Evolutionary conservation across 345 rosid genomes (phyloP).

Genomic region (Reutealis trisperma): DNA sequence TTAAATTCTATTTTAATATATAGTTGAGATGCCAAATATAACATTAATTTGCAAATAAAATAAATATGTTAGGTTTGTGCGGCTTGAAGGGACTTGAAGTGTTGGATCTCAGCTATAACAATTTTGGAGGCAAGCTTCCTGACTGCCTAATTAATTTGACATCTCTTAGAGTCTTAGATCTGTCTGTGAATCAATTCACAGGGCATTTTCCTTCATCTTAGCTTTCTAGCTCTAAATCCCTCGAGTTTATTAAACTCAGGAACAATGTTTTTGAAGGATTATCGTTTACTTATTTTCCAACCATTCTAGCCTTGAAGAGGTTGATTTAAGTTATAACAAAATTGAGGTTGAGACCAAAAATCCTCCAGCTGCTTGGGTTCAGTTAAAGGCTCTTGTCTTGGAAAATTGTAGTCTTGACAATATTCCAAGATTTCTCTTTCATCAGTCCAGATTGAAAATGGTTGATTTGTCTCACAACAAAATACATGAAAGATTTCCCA

Average conservation of each 20-base stretch:
- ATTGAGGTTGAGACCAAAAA: not conserved
- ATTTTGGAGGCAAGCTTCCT: slow-evolving; percentile 1
- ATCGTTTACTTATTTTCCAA: not conserved
- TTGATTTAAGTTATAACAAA: not conserved
- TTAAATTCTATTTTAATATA: no score
- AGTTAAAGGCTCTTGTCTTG: not conserved
- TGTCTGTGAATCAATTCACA: not conserved
- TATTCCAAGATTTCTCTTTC: not conserved
- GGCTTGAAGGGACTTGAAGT: not conserved
- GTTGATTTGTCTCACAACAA: not conserved
- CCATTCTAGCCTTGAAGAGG: not conserved
- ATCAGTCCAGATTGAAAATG: not conserved
- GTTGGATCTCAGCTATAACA: slow-evolving; percentile 4
- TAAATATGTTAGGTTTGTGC: slow-evolving; percentile 2
- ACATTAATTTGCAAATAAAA: no score
- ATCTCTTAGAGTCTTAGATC: slow-evolving; percentile 4
- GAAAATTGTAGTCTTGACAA: not conserved
- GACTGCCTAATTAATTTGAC: not conserved
- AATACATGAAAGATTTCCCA: not conserved
- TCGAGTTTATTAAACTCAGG: not conserved
- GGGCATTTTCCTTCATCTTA: not conserved
- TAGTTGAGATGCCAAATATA: no score
- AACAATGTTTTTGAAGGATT: not conserved
- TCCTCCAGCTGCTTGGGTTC: not conserved
- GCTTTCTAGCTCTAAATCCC: not conserved